Conservation (phyloP, 1,284 basidiomycete genomes). For the Chalciporus sp. region DNA sequence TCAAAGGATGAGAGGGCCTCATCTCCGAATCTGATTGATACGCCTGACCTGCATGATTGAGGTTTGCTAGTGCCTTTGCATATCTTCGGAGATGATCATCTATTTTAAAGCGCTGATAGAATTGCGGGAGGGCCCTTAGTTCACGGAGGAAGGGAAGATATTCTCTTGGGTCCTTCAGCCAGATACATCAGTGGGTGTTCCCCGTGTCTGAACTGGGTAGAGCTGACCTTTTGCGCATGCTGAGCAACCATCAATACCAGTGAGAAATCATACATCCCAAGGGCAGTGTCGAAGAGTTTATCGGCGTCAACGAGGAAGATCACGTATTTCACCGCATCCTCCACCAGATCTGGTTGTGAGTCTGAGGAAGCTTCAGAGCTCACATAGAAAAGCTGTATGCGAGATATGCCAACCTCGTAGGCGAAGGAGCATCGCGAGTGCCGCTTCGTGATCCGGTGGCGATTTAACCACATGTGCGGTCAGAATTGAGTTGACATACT, state of each 20-base stretch:
- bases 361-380: slow-evolving; percentile 44
- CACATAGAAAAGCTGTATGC: neutral
- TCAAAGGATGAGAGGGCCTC: slow-evolving; percentile 10
- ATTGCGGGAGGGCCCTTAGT: slow-evolving; percentile 76
- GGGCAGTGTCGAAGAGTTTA: slow-evolving; percentile 88
- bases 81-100: slow-evolving; percentile 90
- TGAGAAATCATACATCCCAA: slow-evolving; percentile 99
- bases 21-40: neutral
- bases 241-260: slow-evolving; percentile 96
- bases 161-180: slow-evolving; percentile 87
- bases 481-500: slow-evolving; percentile 89
- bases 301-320: slow-evolving; percentile 98
- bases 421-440: slow-evolving; percentile 74
- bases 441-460: slow-evolving; percentile 91
- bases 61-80: slow-evolving; percentile 74
- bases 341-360: slow-evolving; percentile 74
- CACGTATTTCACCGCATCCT: slow-evolving; percentile 97
- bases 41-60: slow-evolving; percentile 70
- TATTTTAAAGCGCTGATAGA: slow-evolving; percentile 89
- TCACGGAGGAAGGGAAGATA: slow-evolving; percentile 96
- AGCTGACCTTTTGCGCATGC: slow-evolving; percentile 87
- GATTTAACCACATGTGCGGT: slow-evolving; percentile 93
- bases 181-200: slow-evolving; percentile 9
- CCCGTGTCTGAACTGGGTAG: neutral
- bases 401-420: slow-evolving; percentile 61